phyloP scores from a whole-genome alignment of 805 yeast genomes.

The Hanseniaspora nectarophila region DNA sequence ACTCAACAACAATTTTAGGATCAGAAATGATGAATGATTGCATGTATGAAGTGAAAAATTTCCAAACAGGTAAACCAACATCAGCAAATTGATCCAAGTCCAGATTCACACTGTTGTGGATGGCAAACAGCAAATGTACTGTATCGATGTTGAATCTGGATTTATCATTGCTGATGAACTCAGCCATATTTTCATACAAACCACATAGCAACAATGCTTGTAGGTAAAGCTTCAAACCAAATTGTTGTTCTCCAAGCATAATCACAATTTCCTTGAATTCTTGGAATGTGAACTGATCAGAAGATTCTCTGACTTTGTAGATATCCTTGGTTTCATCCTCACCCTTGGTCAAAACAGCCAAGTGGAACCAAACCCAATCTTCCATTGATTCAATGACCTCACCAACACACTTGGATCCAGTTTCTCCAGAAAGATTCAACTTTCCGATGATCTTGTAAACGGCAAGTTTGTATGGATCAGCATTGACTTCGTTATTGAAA shows the following conservation, averaged over 20 bases:
- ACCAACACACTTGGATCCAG: constrained; percentile 42
- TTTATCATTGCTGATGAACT: constrained; percentile 33
- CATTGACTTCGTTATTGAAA: constrained; percentile 51
- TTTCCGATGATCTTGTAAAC: constrained; percentile 88
- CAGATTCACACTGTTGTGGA: constrained; percentile 38
- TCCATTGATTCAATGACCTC: constrained; percentile 69
- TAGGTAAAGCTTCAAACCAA: constrained; percentile 56
- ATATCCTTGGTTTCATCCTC: constrained; percentile 38
- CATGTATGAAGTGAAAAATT: constrained; percentile 67
- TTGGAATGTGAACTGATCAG: constrained; percentile 54
- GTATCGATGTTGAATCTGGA: constrained; percentile 66
- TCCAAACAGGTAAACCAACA: constrained; percentile 37
- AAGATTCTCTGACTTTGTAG: constrained; percentile 23
- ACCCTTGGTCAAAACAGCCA: constrained; percentile 58
- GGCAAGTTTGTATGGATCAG: constrained; percentile 84
- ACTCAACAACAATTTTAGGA: constrained; percentile 87
- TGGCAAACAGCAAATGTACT: constrained; percentile 75
- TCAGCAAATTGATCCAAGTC: constrained; percentile 9
- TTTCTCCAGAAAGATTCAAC: constrained; percentile 40
- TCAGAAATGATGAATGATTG: constrained; percentile 72
- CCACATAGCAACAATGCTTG: constrained; percentile 67
- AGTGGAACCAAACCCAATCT: constrained; percentile 95
- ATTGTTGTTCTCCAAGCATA: constrained; percentile 60
- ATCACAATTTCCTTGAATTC: constrained; percentile 65
- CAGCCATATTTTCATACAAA: constrained; percentile 66